A percentile compares a stretch with the other conserved stretches of the same genome.
phyloP scores from a whole-genome alignment of 306 rosid species.

The Cucumis cinereus region DNA sequence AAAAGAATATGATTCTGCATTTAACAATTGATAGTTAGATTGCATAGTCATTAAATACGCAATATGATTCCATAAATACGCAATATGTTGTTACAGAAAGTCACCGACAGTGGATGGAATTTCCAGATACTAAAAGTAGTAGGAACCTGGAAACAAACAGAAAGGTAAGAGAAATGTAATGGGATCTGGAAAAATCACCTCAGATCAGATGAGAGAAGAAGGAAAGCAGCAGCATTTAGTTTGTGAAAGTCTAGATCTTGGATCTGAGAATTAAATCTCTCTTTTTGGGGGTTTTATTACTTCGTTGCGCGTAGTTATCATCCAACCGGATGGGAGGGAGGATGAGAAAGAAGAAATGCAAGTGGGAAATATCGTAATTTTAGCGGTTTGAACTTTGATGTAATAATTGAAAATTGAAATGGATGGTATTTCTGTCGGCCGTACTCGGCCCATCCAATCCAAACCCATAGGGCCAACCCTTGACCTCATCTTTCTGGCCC shows the following conservation, averaged over 20 bases:
- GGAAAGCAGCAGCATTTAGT: conserved; percentile 6
- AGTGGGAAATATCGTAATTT: neutral
- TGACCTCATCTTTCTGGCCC: neutral
- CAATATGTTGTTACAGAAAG: neutral
- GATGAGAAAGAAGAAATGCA: neutral
- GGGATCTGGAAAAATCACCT: conserved; percentile 1
- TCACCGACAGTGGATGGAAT: neutral
- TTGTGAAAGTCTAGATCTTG: conserved; percentile 15
- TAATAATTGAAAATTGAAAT: neutral
- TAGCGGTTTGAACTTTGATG: no score
- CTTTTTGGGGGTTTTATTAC: neutral
- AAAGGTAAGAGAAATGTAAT: neutral
- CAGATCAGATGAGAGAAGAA: neutral
- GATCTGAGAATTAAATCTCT: conserved; percentile 16
- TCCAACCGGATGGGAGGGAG: neutral
- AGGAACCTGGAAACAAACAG: neutral
- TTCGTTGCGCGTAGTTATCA: neutral
- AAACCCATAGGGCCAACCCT: neutral
- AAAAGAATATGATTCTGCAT: conserved; percentile 5
- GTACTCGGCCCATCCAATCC: neutral
- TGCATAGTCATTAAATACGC: neutral
- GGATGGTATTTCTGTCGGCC: conserved; percentile 10
- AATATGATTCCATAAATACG: neutral
- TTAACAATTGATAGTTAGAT: neutral
- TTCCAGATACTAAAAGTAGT: neutral